Evolutionary conservation across 371 early-diverging fungal species (phyloP), one percentile per base, ranked within the genome.

Genomic region (Zychaea mexicana): DNA sequence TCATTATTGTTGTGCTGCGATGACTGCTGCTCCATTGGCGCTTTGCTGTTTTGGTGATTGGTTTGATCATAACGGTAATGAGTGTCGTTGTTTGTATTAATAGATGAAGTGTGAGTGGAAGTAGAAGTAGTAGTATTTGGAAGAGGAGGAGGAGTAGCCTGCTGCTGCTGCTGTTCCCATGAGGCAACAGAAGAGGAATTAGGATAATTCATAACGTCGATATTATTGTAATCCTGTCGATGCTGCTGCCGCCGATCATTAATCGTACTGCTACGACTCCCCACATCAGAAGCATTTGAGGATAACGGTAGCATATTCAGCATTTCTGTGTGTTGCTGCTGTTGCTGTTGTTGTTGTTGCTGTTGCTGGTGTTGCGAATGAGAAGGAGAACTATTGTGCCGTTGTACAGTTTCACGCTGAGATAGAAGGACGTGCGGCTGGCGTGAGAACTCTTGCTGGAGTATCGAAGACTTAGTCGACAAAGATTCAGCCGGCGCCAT

Each of bases 1-100:
- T 49, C 49, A 49, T 49, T 49, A 49, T 49, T 49, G n/a, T 49
- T 49, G 49, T 49, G 49, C 49, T 49, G 49, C 49, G 49, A 49
- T 19, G 49, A 49, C 24, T 49, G 49, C 49, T n/a, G n/a, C n/a
- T n/a, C n/a, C n/a, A n/a, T n/a, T n/a, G 24, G 3, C 49, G 13
- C 49, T 49, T 49, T 49, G 22, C 22, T 49, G 49, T 24, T 49
- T 49, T 49, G 49, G 26, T 49, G 22, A 49, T 49, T 22, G 5
- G 21, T 45, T n/a, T n/a, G n/a, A n/a, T n/a, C n/a, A 33, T 33
- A 8, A 33, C 12, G n/a, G 22, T 24, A 22, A 24, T 24, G 21
- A 49, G 5, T 49, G n/a, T 49, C 49, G 22, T 49, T 49, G 15
- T 42, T 6, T 4, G 19, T 24, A 5, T 49, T 49, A 6, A 9